These are phyloP conservation scores for Blastobotrys niveus DNA, from an alignment of 1,139 yeast genomes.

Conservation along the genomic window DNA sequence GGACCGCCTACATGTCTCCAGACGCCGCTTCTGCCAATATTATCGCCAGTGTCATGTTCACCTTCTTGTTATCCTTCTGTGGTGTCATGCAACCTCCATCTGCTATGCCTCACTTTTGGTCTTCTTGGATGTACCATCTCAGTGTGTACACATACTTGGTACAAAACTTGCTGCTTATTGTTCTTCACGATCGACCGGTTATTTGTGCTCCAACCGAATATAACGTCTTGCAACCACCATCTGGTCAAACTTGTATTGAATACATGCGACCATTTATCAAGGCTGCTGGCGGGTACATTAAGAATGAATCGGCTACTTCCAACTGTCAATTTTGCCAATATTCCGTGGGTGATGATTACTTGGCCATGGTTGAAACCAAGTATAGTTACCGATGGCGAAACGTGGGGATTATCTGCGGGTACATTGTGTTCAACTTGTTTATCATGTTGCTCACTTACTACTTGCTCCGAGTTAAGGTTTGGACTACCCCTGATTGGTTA, in stretches of 20 bases:
- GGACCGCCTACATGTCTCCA: slow-evolving; percentile 42
- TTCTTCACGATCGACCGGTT: slow-evolving; percentile 42
- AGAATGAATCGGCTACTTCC: slow-evolving; percentile 38
- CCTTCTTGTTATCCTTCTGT: slow-evolving; percentile 49
- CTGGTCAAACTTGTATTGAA: slow-evolving; percentile 43
- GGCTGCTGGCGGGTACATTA: slow-evolving; percentile 41
- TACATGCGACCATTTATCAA: slow-evolving; percentile 39
- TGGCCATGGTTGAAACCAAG: slow-evolving; percentile 38
- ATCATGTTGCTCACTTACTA: slow-evolving; percentile 44
- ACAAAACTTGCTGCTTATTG: slow-evolving; percentile 41
- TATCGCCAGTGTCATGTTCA: slow-evolving; percentile 44
- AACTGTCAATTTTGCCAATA: slow-evolving; percentile 46
- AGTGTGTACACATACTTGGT: slow-evolving; percentile 55
- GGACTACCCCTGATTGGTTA: slow-evolving; percentile 19
- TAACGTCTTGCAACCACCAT: slow-evolving; percentile 45
- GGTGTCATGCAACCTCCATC: slow-evolving; percentile 49
- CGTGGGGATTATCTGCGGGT: slow-evolving; percentile 54
- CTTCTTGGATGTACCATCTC: slow-evolving; percentile 47
- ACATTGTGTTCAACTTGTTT: slow-evolving; percentile 48
- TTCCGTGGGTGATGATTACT: slow-evolving; percentile 41
- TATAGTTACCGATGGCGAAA: slow-evolving; percentile 57
- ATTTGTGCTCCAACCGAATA: slow-evolving; percentile 44
- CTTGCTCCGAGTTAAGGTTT: slow-evolving; percentile 33
- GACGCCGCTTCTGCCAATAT: slow-evolving; percentile 45
- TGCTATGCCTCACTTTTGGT: slow-evolving; percentile 53